Evolutionary conservation across 495 filamentous ascomycete genomes (phyloP), one percentile per base, ranked within the genome.

Genomic region (Hypomontagnella submonticulosa): DNA sequence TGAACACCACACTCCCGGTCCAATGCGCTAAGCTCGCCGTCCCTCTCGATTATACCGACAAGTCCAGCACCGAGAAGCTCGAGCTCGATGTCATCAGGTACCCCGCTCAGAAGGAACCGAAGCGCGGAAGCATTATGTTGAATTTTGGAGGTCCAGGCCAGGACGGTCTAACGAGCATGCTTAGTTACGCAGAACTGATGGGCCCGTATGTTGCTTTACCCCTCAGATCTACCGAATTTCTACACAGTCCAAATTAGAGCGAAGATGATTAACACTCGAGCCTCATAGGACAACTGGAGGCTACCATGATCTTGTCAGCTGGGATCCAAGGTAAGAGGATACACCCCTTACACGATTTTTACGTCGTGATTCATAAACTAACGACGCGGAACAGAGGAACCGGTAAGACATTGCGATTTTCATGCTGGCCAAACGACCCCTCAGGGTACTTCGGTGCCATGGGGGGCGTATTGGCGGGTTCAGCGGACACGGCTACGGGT

Each of bases 91-190:
- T 83, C 12, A 44, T 76, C 54, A 72, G 56, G 34, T 70, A 76
- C 18, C 67, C 68, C 0, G 76, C 80, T 13, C 37, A 54, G 13
- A 65, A 69, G 23, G 46, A 71, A 37, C 76, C 74, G 0, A 66
- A 67, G 19, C 73, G 71, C 30, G 79, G 79, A 20, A 80, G 71
- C 50, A 79, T 83, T 30, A 61, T 79, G 27, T 61, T 82, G 51
- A 83, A 82, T 71, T 80, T 80, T 62, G 79, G 80, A 19, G 79
- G 80, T 0, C 79, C 79, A 1, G 80, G 79, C 12, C 59, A 68
- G 30, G 54, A 57, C 42, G 65, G 65, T 1, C 41, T 67, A 1
- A 53, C 40, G 4, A 67, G 58, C 47, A 61, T 67, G 64, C 38
- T 62, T 19, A 33, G 2, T 23, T 67, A 7, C 53, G 61, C 20